Base-by-base conservation (phyloP, 257 asterid genomes). In the Plantago elongata region DNA sequence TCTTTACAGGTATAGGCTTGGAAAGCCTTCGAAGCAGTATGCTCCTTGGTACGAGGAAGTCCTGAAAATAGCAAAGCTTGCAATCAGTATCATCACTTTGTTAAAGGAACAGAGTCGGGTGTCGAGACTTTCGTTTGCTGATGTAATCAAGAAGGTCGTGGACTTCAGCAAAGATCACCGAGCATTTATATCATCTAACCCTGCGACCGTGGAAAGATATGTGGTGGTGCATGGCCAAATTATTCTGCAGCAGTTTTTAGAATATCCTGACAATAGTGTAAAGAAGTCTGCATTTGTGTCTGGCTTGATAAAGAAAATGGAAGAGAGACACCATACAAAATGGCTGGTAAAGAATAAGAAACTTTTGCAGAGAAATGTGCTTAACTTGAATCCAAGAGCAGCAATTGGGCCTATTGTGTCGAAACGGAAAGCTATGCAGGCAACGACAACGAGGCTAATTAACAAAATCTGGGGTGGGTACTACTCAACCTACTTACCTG, bases 1-100 rank as follows among this genome's bases (percentile, higher is more conserved):
- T 94, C 96, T 12, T 60, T 74, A 65, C 86, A 92, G 99, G 98
- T 92, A 92, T 69, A 83, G 97, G 75, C 97, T 92, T 60, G 97
- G 99, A 54, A 81, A 81, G 70, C 97, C 97, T 16, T 80, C 95
- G 29, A 92, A 89, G 63, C 99, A 92, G 66, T 92, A 92, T 72
- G 89, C 90, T 62, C 84, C 97, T 45, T 89, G 97, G 99, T 92
- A 83, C 64, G 84, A 81, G 65, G 89, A 81, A 70, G 94, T 92
- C 67, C 75, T 86, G 56, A 92, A 84, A 74, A 89, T 93, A 10
- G 93, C 90, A 42, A 78, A 77, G 61, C 81, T 92, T 54, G 95
- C 96, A 57, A 77, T 86, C 50, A 78, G 88, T 71, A 80, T 83
- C 61, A 87, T 92, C 68, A 78, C 95, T 60, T 46, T 92, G 78